Evolutionary conservation across 345 rosid species (phyloP).

Genomic region (Eucalyptus polybractea): DNA sequence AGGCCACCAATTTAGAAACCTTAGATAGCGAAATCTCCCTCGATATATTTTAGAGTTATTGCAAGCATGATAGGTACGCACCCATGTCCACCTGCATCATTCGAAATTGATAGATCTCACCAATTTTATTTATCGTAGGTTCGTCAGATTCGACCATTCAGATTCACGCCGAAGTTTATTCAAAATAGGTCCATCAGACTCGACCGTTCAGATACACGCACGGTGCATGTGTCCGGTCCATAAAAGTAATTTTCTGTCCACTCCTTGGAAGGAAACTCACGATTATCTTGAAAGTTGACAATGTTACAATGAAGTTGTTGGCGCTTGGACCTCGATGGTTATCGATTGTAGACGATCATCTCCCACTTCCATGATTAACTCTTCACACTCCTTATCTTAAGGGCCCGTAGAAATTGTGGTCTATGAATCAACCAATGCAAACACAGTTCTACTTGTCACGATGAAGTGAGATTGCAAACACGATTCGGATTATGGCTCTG

Average conservation of each 20-base stretch:
- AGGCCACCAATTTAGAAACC: neutral
- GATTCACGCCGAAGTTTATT: neutral
- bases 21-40: neutral
- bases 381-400: neutral
- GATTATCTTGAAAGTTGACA: neutral
- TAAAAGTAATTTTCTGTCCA: neutral
- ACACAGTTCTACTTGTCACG: neutral
- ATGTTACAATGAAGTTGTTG: neutral
- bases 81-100: neutral
- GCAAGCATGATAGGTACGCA: neutral
- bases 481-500: neutral
- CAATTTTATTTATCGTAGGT: neutral
- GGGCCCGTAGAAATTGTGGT: neutral
- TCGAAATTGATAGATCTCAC: neutral
- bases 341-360: neutral
- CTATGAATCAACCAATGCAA: neutral
- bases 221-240: neutral
- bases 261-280: neutral
- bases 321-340: neutral
- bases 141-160: neutral
- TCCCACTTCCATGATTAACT: neutral
- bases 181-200: neutral
- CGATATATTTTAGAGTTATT: neutral
- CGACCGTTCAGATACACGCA: neutral
- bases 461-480: neutral